These are phyloP conservation scores for Phylloporus arenicola DNA, from an alignment of 768 basidiomycete species.

Conservation along the genomic window DNA sequence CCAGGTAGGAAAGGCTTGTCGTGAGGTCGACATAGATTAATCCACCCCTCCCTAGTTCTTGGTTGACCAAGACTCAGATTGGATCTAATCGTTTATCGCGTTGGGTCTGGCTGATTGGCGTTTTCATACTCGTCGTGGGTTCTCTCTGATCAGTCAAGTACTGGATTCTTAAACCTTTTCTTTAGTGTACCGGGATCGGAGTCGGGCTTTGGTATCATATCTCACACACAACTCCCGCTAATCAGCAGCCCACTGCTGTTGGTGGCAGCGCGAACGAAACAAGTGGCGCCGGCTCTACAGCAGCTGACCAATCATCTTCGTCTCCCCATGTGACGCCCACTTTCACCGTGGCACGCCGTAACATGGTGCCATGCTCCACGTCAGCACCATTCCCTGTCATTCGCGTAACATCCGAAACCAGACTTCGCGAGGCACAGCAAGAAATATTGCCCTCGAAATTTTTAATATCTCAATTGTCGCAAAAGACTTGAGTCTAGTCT, in stretches of 20 bases:
- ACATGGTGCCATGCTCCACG: conserved; percentile 15
- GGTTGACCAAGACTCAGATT: conserved; percentile 61
- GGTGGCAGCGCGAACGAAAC: conserved; percentile 57
- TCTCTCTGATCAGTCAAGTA: background rate
- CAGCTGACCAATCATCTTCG: conserved; percentile 16
- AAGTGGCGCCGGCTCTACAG: conserved; percentile 13
- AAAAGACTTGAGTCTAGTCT: background rate
- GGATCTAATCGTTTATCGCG: conserved; percentile 49
- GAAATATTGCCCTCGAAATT: conserved; percentile 7
- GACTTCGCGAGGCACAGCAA: conserved; percentile 6
- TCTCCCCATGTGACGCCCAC: conserved; percentile 54
- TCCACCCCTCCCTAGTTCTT: conserved; percentile 38
- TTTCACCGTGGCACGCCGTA: conserved; percentile 47
- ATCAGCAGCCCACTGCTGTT: conserved; percentile 53
- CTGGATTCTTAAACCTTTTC: background rate
- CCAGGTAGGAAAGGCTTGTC: conserved; percentile 30
- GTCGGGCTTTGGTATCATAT: conserved; percentile 57
- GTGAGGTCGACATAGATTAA: background rate
- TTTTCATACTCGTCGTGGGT: conserved; percentile 52
- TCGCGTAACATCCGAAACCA: conserved; percentile 1
- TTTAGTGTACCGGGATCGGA: conserved; percentile 47
- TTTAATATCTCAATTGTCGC: conserved; percentile 7
- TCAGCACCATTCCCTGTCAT: conserved; percentile 10
- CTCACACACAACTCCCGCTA: conserved; percentile 44
- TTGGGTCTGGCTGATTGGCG: conserved; percentile 68